These are phyloP conservation scores for Yamadazyma jaroonii DNA, from an alignment of 1,139 yeast genomes.

Conservation along the genomic window DNA sequence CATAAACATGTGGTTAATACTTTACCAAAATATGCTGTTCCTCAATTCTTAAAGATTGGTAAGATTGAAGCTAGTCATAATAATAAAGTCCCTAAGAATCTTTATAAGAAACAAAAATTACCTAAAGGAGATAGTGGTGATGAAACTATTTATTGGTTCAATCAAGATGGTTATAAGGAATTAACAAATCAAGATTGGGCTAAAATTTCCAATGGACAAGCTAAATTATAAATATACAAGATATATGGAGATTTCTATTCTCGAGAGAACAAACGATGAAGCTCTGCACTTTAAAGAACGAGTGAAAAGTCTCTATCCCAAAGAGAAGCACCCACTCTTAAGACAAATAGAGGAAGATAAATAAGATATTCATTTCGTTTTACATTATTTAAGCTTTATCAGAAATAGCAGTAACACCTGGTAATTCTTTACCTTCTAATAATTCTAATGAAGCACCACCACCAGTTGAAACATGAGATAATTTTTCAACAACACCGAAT, in stretches of 20 bases:
- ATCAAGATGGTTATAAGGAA: constrained; percentile 52
- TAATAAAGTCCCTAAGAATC: constrained; percentile 81
- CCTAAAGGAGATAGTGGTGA: constrained; percentile 66
- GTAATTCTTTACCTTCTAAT: constrained; percentile 95
- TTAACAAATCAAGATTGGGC: constrained; percentile 62
- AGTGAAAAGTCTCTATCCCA: too few species aligned
- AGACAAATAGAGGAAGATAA: not conserved
- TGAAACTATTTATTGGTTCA: constrained; percentile 71
- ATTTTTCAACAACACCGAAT: constrained; percentile 90
- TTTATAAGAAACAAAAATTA: constrained; percentile 70
- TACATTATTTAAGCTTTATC: constrained; percentile 43
- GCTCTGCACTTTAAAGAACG: too few species aligned
- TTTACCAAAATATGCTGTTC: constrained; percentile 87
- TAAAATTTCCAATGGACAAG: constrained; percentile 39
- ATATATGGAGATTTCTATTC: too few species aligned
- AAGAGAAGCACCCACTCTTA: too few species aligned
- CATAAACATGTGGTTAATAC: constrained; percentile 36
- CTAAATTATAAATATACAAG: constrained; percentile 28
- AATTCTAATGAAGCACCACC: constrained; percentile 99
- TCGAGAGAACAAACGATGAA: too few species aligned
- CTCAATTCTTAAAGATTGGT: constrained; percentile 70
- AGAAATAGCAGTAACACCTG: constrained; percentile 92
- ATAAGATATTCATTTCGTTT: not conserved
- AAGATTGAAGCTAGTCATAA: constrained; percentile 71
- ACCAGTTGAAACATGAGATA: constrained; percentile 97